Conservation (phyloP, 2,329 filamentous ascomycete genomes). For the Fusarium vanettenii region DNA sequence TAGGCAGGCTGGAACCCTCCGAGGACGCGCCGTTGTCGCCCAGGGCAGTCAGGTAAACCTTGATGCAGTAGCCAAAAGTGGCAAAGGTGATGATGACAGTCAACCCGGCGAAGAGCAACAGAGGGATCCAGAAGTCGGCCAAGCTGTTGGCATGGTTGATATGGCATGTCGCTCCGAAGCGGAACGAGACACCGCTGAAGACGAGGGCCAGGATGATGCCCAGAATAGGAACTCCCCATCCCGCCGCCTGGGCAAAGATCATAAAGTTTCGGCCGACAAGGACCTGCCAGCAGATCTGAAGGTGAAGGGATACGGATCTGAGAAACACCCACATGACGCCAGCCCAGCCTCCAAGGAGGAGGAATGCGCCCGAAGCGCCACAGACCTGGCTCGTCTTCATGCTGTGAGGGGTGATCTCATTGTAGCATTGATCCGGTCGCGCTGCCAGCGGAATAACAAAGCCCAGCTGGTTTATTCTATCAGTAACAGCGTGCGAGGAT, state of each 20-base stretch:
- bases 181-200: conserved; percentile 92
- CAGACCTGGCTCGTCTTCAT: conserved; percentile 87
- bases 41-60: conserved; percentile 90
- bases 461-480: conserved; percentile 70
- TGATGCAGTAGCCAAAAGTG: conserved; percentile 93
- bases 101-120: conserved; percentile 80
- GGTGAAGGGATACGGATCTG: conserved; percentile 88
- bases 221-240: conserved; percentile 85
- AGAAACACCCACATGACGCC: conserved; percentile 93
- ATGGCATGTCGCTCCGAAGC: conserved; percentile 91
- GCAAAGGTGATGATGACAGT: conserved; percentile 84
- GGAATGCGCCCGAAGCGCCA: conserved; percentile 86
- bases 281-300: conserved; percentile 98
- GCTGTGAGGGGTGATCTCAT: conserved; percentile 91
- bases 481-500: conserved; percentile 15
- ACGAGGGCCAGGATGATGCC: conserved; percentile 82
- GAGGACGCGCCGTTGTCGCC: conserved; percentile 78
- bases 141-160: conserved; percentile 91
- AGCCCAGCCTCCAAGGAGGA: conserved; percentile 87
- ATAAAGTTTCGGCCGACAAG: conserved; percentile 91
- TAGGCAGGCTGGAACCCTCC: conserved; percentile 76
- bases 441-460: conserved; percentile 89
- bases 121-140: conserved; percentile 88
- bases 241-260: conserved; percentile 81
- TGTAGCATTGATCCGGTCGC: conserved; percentile 83